Percentiles rank a stretch among this genome's conserved stretches.
Conservation (phyloP, 2,329 filamentous ascomycete species). For the Xylariaceae sp. region DNA sequence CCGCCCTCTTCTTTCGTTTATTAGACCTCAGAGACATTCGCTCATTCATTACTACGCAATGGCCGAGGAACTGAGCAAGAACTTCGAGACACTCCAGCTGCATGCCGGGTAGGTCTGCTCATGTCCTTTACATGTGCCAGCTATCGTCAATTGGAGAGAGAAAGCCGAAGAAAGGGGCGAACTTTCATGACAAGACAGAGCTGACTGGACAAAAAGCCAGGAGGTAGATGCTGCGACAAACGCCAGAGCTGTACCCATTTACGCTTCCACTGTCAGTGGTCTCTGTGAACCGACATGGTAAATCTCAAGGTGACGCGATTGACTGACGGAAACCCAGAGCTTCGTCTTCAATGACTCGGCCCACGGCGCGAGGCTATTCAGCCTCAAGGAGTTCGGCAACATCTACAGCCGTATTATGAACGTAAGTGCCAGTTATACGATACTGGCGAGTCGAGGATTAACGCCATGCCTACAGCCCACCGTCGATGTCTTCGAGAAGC, state of each 20-base stretch:
- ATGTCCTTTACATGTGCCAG: background rate
- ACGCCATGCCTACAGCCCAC: slow-evolving; percentile 59
- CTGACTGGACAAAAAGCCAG: slow-evolving; percentile 51
- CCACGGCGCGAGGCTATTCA: slow-evolving; percentile 89
- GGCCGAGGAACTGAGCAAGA: slow-evolving; percentile 46
- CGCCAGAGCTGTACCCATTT: slow-evolving; percentile 88
- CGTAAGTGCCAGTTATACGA: slow-evolving; percentile 38
- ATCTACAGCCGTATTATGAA: slow-evolving; percentile 98
- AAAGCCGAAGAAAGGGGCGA: background rate
- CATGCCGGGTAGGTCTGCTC: slow-evolving; percentile 63
- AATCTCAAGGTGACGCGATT: background rate
- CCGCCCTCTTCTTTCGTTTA: background rate
- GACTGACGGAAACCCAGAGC: slow-evolving; percentile 49
- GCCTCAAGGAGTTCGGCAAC: slow-evolving; percentile 94
- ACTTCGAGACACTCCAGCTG: slow-evolving; percentile 81
- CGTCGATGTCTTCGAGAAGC: slow-evolving; percentile 92
- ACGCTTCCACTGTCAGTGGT: slow-evolving; percentile 66
- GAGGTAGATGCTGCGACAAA: slow-evolving; percentile 76
- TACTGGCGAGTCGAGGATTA: background rate
- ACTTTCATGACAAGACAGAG: background rate
- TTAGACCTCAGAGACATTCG: background rate
- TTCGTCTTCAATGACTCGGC: slow-evolving; percentile 94
- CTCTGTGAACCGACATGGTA: background rate
- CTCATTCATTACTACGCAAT: slow-evolving; percentile 28
- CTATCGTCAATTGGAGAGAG: background rate